Evolutionary conservation across 306 rosid species (phyloP), one percentile per base, ranked within the genome.

Genomic region (Cicer judaicum): DNA sequence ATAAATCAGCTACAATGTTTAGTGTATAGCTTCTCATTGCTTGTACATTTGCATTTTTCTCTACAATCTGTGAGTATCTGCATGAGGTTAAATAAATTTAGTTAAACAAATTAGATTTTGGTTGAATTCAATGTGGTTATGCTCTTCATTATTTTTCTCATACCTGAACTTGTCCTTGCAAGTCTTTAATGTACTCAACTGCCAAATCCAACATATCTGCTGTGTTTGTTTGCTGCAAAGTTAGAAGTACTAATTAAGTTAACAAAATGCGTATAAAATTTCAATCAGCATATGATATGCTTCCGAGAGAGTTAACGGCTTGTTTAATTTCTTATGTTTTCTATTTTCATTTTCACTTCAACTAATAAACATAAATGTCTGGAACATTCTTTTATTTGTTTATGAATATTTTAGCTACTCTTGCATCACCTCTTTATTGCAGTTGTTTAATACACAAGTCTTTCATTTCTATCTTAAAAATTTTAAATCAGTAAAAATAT

Each of bases 131-230:
- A 65, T 29, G 50, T 10, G 55, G 42, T 64, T 44, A 11, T n/a
- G 68, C 38, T 43, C 14, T 52, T 47, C 7, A 76, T 0, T 3
- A 16, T 57, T 40, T 60, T 41, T 24, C 11, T 43, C 44, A 18
- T 91, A 91, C 98, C 98, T 93, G 54, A 15, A 93, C 91, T 74
- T 89, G 86, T 75, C 83, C 85, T 79, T 91, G 97, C 61, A 93
- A 86, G 69, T 83, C 91, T 80, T 87, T 91, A 64, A 93, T 93
- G 85, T 84, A 80, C 55, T 87, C 94, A 64, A 84, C 90, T 7
- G 90, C 91, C 82, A 77, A 79, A 59, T 91, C 98, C 74, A 93
- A 81, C 98, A 84, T 91, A 12, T 93, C 97, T 64, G 98, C 92
- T 56, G 92, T 91, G 87, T 80, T 91, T 47, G 91, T 88, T 88